A percentile compares a stretch with the other conserved stretches of the same genome.
Conservation (phyloP, 768 basidiomycete species). For the Lactarius indigo region DNA sequence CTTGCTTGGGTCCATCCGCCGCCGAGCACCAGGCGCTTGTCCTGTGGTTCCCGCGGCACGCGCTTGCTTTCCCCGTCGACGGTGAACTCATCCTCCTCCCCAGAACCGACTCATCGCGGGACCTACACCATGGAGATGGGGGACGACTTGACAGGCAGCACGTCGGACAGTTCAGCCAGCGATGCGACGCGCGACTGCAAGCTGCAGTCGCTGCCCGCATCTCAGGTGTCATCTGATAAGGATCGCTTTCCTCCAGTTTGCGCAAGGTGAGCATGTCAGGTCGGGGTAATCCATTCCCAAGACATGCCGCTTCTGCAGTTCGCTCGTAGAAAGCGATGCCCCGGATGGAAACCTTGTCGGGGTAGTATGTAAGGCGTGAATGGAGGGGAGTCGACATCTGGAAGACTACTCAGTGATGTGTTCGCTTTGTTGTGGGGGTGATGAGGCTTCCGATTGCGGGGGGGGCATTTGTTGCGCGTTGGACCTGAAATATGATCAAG, state of each 20-base stretch:
- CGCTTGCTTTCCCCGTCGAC: constrained; percentile 48
- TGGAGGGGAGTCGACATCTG: constrained; percentile 63
- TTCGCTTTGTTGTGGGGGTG: constrained; percentile 29
- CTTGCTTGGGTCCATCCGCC: constrained; percentile 74
- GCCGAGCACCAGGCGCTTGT: constrained; percentile 73
- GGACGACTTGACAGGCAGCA: constrained; percentile 52
- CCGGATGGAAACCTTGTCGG: too few relatives aligned
- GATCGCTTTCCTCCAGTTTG: constrained; percentile 70
- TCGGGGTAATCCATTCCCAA: too few relatives aligned
- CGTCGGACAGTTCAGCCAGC: constrained; percentile 34
- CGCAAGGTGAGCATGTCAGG: constrained; percentile 82
- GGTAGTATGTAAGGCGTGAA: too few relatives aligned
- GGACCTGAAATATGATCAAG: constrained; percentile 33
- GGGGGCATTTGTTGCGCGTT: constrained; percentile 41
- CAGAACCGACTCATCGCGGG: constrained; percentile 64
- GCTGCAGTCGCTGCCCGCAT: constrained; percentile 65
- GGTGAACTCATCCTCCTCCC: constrained; percentile 53
- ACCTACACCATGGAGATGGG: constrained; percentile 69
- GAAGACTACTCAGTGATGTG: constrained; percentile 41
- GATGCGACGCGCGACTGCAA: constrained; percentile 44
- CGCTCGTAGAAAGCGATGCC: too few relatives aligned
- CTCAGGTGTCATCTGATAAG: constrained; percentile 72
- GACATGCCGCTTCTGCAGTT: too few relatives aligned
- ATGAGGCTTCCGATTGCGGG: constrained; percentile 50
- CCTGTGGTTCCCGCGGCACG: constrained; percentile 57